Percentiles rank a stretch among this genome's conserved stretches.
Evolutionary conservation across 148 eudicot species (phyloP).

Genomic region (Spergularia marina): DNA sequence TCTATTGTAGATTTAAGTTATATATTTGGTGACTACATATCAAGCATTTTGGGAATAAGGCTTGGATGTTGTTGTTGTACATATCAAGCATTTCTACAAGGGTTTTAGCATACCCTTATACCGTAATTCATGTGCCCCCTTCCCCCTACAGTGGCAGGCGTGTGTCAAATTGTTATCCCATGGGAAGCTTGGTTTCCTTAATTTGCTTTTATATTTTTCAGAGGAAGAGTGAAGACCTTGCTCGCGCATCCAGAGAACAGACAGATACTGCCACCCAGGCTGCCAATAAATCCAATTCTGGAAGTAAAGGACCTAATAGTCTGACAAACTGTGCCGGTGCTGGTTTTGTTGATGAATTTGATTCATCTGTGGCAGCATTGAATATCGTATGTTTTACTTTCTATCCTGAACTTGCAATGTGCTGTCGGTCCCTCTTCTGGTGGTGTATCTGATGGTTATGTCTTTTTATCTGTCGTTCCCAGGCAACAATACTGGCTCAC

Average conservation of each 20-base stretch:
- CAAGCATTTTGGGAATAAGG: too few species aligned
- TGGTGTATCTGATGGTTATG: not conserved
- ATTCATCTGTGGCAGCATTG: conserved; percentile 58
- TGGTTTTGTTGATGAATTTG: conserved; percentile 46
- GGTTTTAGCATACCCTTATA: conserved; percentile 1
- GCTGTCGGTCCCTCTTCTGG: not conserved
- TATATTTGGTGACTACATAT: not conserved
- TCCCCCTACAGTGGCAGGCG: not conserved
- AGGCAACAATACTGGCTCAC: conserved; percentile 82
- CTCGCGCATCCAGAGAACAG: conserved; percentile 60
- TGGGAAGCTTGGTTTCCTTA: conserved; percentile 7
- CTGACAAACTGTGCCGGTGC: conserved; percentile 32
- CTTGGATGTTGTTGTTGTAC: too few species aligned
- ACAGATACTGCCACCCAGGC: conserved; percentile 43
- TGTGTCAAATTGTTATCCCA: conserved; percentile 8
- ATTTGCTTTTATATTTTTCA: conserved; percentile 24
- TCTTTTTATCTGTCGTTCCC: conserved; percentile 22
- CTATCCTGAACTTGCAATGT: not conserved
- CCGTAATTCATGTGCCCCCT: not conserved
- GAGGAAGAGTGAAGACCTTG: conserved; percentile 72
- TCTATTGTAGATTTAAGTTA: too few species aligned
- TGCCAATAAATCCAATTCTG: conserved; percentile 41
- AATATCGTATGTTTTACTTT: conserved; percentile 55
- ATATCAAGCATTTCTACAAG: not conserved
- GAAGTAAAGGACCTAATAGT: conserved; percentile 45